Evolutionary conservation across 306 rosid species (phyloP).

Genomic region (peach (Prunus persica)): DNA sequence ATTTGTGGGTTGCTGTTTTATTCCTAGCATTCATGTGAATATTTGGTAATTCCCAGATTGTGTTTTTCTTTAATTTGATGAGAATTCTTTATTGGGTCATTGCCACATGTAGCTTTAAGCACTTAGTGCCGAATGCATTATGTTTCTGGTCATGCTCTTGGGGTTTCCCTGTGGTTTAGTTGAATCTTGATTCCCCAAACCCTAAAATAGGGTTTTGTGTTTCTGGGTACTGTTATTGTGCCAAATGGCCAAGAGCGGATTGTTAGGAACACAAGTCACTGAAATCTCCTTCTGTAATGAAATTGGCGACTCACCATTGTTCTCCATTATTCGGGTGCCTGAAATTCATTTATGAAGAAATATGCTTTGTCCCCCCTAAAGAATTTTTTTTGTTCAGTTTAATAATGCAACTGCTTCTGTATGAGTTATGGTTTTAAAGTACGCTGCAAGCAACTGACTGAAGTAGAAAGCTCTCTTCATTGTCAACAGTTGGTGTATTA

Average conservation of each 20-base stretch:
- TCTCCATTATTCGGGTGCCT: background rate
- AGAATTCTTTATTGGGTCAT: background rate
- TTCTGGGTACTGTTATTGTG: background rate
- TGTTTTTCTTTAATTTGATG: background rate
- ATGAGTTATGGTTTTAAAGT: background rate
- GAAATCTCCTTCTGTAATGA: background rate
- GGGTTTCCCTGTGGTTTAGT: background rate
- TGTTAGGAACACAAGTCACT: too few relatives aligned
- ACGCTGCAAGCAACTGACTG: background rate
- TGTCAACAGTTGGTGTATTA: background rate
- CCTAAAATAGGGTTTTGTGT: slow-evolving; percentile 11
- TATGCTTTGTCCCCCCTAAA: too few relatives aligned
- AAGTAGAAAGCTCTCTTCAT: background rate
- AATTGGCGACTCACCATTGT: background rate
- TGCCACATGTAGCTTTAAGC: background rate
- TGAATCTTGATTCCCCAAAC: background rate
- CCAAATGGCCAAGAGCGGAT: background rate
- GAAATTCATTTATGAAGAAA: background rate
- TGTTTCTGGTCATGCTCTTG: background rate
- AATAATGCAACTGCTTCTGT: background rate
- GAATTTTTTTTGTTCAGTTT: background rate
- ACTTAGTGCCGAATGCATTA: slow-evolving; percentile 2
- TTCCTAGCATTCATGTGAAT: background rate
- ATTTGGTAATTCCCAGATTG: background rate
- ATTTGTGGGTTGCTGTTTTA: background rate